phyloP scores from a whole-genome alignment of 306 rosid genomes.

The Leucaena leucocephala region DNA sequence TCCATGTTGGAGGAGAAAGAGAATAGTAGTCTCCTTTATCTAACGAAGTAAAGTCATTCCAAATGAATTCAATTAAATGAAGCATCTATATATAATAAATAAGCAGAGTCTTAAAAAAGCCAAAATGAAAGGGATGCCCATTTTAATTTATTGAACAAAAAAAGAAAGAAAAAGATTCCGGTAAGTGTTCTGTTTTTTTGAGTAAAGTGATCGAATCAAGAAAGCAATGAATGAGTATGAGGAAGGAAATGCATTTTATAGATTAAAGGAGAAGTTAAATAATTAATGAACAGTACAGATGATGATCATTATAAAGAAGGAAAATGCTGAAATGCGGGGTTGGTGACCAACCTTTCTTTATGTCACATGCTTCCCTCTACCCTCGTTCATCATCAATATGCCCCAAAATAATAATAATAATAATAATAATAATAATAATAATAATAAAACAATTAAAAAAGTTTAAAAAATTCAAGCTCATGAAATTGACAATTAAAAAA shows the following conservation, averaged over 20 bases:
- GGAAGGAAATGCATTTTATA: conserved; percentile 2
- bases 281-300: background rate
- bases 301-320: background rate
- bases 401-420: background rate
- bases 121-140: background rate
- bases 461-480: background rate
- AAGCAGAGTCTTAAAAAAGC: background rate
- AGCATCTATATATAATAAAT: background rate
- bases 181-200: background rate
- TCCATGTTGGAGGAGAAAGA: background rate
- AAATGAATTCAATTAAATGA: background rate
- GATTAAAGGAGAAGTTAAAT: background rate
- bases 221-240: background rate
- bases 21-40: background rate
- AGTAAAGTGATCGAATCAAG: background rate
- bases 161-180: background rate
- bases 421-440: background rate
- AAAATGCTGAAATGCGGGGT: conserved; percentile 28
- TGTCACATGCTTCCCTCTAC: conserved; percentile 28
- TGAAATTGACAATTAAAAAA: background rate
- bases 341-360: conserved; percentile 36
- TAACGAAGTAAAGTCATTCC: background rate
- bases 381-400: background rate
- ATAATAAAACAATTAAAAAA: background rate
- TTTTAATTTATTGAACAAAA: background rate